phyloP scores from a whole-genome alignment of 306 rosid genomes.

The Adenanthera pavonina region DNA sequence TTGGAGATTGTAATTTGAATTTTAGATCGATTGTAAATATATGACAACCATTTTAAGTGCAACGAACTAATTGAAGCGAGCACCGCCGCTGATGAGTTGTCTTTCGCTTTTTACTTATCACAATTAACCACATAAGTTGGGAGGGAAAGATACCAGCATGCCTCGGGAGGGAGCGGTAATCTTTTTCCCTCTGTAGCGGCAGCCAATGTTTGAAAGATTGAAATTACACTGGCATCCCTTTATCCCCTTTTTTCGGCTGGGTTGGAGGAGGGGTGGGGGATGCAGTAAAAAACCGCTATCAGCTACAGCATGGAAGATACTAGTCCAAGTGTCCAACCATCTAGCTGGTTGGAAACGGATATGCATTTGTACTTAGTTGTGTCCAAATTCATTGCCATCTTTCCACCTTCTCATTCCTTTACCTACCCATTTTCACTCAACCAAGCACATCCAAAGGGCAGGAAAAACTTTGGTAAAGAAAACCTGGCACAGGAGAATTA shows the following conservation, averaged over 20 bases:
- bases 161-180: conserved; percentile 5
- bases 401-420: not conserved
- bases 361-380: not conserved
- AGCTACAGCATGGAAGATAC: not conserved
- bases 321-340: not conserved
- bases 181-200: not conserved
- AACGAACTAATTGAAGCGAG: not conserved
- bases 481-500: not conserved
- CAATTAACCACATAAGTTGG: not conserved
- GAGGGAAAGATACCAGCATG: not conserved
- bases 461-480: not conserved
- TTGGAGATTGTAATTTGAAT: not conserved
- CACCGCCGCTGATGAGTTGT: not conserved
- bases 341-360: not conserved
- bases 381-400: not conserved
- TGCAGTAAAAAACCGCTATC: not conserved
- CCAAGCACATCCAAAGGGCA: not conserved
- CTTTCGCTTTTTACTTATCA: not conserved
- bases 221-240: not conserved
- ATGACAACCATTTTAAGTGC: not conserved
- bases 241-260: not conserved
- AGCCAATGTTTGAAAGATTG: not conserved
- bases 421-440: not conserved
- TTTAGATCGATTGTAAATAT: not conserved
- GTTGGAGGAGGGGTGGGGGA: too few relatives aligned